phyloP scores from a whole-genome alignment of 2,329 filamentous ascomycete genomes.

The Lachnellula cervina region DNA sequence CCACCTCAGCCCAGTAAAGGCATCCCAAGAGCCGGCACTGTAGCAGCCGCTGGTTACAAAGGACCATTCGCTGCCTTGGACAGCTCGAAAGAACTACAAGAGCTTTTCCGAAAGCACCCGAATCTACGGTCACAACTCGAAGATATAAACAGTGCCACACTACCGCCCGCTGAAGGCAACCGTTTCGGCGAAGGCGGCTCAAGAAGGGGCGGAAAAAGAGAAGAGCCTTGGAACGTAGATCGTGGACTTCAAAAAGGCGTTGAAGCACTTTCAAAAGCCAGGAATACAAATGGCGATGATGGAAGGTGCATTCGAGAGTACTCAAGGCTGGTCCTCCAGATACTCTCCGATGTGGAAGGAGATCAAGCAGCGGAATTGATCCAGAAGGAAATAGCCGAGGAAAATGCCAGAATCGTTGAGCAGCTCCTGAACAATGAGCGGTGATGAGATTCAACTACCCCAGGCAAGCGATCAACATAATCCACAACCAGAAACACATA shows the following conservation, averaged over 20 bases:
- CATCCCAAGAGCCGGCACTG: constrained; percentile 18
- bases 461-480: neutral
- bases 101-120: constrained; percentile 51
- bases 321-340: constrained; percentile 49
- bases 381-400: constrained; percentile 40
- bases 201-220: constrained; percentile 3
- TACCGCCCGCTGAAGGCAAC: constrained; percentile 36
- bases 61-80: constrained; percentile 51
- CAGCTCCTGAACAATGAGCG: constrained; percentile 43
- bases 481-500: neutral
- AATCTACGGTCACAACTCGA: constrained; percentile 42
- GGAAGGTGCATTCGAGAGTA: constrained; percentile 59
- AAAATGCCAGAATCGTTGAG: constrained; percentile 46
- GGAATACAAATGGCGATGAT: constrained; percentile 46
- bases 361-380: constrained; percentile 36
- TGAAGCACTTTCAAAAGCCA: constrained; percentile 46
- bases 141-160: constrained; percentile 46
- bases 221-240: constrained; percentile 49
- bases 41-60: constrained; percentile 16
- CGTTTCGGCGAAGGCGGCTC: neutral
- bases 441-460: constrained; percentile 5
- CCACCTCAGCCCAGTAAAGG: constrained; percentile 6
- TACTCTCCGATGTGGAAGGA: constrained; percentile 36
- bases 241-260: constrained; percentile 53
- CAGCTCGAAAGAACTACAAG: constrained; percentile 43